phyloP scores from a whole-genome alignment of 129 eudicot genomes.

The Tanacetum coccineum region DNA sequence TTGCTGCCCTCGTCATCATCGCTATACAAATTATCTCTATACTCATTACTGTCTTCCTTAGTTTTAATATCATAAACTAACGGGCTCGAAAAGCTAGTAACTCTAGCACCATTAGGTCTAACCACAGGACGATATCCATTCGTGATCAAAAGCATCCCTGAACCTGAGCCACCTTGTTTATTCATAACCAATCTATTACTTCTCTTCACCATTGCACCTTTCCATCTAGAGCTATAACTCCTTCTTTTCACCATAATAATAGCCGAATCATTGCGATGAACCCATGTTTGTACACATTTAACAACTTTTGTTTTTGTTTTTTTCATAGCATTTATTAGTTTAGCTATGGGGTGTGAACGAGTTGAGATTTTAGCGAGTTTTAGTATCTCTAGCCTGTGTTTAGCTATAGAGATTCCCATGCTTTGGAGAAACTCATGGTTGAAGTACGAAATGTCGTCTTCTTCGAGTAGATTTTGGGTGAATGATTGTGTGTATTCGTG shows the following conservation, averaged over 20 bases:
- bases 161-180: constrained; percentile 23
- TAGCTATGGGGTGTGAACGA: constrained; percentile 39
- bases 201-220: constrained; percentile 53
- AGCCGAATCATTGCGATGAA: constrained; percentile 49
- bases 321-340: constrained; percentile 46
- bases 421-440: constrained; percentile 89
- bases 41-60: constrained; percentile 31
- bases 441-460: constrained; percentile 69
- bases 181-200: constrained; percentile 38
- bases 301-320: constrained; percentile 49
- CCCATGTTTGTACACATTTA: constrained; percentile 40
- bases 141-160: constrained; percentile 42
- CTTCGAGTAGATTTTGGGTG: constrained; percentile 68
- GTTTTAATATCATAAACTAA: constrained; percentile 42
- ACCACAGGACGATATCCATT: constrained; percentile 45
- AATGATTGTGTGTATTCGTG: constrained; percentile 64
- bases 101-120: constrained; percentile 38
- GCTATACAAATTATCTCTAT: constrained; percentile 16
- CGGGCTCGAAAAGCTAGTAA: constrained; percentile 71
- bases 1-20: constrained; percentile 19
- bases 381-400: constrained; percentile 85
- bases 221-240: constrained; percentile 58
- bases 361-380: constrained; percentile 46
- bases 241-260: constrained; percentile 45
- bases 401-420: constrained; percentile 87